These are phyloP conservation scores for Pisolithus tinctorius DNA, from an alignment of 768 basidiomycete species.

Conservation along the genomic window DNA sequence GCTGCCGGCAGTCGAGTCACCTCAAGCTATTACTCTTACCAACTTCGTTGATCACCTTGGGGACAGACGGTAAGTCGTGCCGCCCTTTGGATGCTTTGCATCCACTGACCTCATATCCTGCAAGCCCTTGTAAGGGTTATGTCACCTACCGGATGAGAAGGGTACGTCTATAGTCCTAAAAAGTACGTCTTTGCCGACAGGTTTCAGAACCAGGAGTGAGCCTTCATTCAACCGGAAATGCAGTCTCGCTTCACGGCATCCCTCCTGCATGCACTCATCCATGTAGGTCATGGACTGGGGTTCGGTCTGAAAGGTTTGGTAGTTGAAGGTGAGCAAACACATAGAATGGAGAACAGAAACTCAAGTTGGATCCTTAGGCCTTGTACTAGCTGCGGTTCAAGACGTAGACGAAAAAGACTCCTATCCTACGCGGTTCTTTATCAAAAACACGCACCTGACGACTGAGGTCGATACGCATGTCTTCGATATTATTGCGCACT, in stretches of 20 bases:
- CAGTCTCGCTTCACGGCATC: constrained; percentile 42
- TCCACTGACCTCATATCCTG: background rate
- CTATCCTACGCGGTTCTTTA: constrained; percentile 7
- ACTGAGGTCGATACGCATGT: constrained; percentile 20
- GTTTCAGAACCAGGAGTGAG: constrained; percentile 17
- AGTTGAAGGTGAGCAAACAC: constrained; percentile 43
- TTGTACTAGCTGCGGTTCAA: constrained; percentile 18
- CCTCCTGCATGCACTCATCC: constrained; percentile 57
- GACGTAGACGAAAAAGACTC: constrained; percentile 34
- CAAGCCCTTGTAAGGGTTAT: constrained; percentile 24
- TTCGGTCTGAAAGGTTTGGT: constrained; percentile 56
- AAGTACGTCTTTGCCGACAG: constrained; percentile 26
- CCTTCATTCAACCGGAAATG: constrained; percentile 40
- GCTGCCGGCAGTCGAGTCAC: constrained; percentile 18
- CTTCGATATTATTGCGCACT: constrained; percentile 47
- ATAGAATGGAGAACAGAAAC: background rate
- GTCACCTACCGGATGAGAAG: constrained; percentile 13
- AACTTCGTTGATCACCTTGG: constrained; percentile 21
- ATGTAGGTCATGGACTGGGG: constrained; percentile 55
- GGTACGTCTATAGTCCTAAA: constrained; percentile 15
- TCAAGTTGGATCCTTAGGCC: constrained; percentile 10
- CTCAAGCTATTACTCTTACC: constrained; percentile 15
- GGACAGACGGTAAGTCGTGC: constrained; percentile 18
- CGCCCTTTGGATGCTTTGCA: background rate
- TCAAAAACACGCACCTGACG: background rate